Conservation (phyloP, 768 basidiomycete genomes). For the Lentinula aciculospora region DNA sequence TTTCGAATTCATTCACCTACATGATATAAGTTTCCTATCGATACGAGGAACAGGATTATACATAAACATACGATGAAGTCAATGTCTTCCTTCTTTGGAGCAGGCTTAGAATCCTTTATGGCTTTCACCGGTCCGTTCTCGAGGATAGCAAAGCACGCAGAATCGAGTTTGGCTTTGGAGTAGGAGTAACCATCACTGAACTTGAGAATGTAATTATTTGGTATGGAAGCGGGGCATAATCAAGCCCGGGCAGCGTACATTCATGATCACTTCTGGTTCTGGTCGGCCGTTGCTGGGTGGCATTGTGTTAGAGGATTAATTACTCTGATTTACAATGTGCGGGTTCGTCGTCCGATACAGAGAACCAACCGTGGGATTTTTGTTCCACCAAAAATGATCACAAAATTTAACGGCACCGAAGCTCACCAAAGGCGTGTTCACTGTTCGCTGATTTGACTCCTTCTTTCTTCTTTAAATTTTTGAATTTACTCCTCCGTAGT, state of each 20-base stretch:
- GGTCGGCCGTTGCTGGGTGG: conserved; percentile 46
- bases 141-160: conserved; percentile 52
- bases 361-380: neutral
- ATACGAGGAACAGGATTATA: too few relatives aligned
- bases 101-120: conserved; percentile 31
- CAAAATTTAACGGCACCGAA: neutral
- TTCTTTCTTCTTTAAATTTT: neutral
- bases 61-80: conserved; percentile 54
- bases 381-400: neutral
- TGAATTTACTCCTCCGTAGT: neutral
- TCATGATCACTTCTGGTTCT: conserved; percentile 63
- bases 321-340: neutral
- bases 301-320: conserved; percentile 15
- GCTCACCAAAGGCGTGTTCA: neutral
- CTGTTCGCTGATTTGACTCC: neutral
- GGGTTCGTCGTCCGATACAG: neutral
- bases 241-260: conserved; percentile 33
- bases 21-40: too few relatives aligned
- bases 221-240: neutral
- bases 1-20: conserved; percentile 67
- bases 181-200: conserved; percentile 67
- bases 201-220: neutral
- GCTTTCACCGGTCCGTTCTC: conserved; percentile 48
- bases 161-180: conserved; percentile 62
- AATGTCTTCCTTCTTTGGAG: conserved; percentile 54